Conservation (phyloP, 2,329 filamentous ascomycete genomes). For the Uncinocarpus reesii region DNA sequence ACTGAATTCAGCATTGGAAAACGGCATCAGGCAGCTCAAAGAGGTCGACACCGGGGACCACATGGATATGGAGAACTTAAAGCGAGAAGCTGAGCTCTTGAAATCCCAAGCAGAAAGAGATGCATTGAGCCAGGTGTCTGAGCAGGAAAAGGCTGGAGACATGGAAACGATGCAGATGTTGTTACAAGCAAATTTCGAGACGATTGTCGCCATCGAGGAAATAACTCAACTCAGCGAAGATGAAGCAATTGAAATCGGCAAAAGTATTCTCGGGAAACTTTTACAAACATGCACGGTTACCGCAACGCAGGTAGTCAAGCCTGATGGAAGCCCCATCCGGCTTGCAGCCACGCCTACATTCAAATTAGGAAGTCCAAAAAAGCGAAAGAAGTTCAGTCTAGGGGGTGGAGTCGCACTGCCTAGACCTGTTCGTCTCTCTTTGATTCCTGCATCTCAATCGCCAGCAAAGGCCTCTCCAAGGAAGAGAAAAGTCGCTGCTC, state of each 20-base stretch:
- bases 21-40: conserved; percentile 68
- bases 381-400: conserved; percentile 47
- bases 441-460: conserved; percentile 37
- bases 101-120: conserved; percentile 76
- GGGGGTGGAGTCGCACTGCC: conserved; percentile 17
- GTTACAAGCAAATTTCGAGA: conserved; percentile 84
- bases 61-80: conserved; percentile 60
- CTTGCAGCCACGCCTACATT: conserved; percentile 57
- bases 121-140: conserved; percentile 62
- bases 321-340: conserved; percentile 54
- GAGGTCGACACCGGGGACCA: conserved; percentile 57
- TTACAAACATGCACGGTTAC: conserved; percentile 65
- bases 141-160: conserved; percentile 75
- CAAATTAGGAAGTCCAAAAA: conserved; percentile 66
- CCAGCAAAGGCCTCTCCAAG: conserved; percentile 72
- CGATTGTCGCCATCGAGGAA: conserved; percentile 69
- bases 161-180: conserved; percentile 69
- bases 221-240: conserved; percentile 73
- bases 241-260: conserved; percentile 71
- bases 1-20: conserved; percentile 77
- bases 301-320: conserved; percentile 76
- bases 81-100: conserved; percentile 73
- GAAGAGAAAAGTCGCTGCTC: conserved; percentile 54
- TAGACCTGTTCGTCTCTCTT: conserved; percentile 4
- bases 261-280: conserved; percentile 63